Conservation (phyloP, 805 yeast species). For the Saturnispora kantuleensis region DNA sequence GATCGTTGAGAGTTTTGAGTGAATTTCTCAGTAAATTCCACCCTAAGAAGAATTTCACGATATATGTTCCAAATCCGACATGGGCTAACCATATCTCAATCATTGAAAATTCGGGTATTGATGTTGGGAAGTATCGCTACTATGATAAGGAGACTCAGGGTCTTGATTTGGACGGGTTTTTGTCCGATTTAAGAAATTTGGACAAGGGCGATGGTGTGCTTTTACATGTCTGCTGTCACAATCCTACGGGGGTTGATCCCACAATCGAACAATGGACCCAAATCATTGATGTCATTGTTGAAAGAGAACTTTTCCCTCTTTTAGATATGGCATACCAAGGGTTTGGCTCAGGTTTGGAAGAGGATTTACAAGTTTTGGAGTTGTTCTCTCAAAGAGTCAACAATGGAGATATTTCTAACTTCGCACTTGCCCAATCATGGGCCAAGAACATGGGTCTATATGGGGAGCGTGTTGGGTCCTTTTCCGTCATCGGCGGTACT, state of each 20-base stretch:
- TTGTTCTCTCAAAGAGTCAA: constrained; percentile 35
- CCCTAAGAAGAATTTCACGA: constrained; percentile 32
- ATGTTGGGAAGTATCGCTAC: constrained; percentile 56
- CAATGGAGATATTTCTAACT: constrained; percentile 38
- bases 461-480: constrained; percentile 90
- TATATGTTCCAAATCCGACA: constrained; percentile 77
- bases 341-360: constrained; percentile 75
- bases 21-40: constrained; percentile 62
- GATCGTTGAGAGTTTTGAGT: constrained; percentile 79
- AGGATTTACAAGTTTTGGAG: constrained; percentile 48
- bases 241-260: constrained; percentile 95
- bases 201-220: constrained; percentile 56
- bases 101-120: constrained; percentile 62
- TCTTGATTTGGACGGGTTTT: constrained; percentile 55
- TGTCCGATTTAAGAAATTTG: constrained; percentile 45
- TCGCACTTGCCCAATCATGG: constrained; percentile 76
- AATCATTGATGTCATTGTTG: constrained; percentile 53
- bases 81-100: constrained; percentile 92
- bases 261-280: constrained; percentile 69
- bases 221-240: constrained; percentile 93
- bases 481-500: constrained; percentile 51
- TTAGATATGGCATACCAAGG: constrained; percentile 96
- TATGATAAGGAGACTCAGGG: constrained; percentile 53
- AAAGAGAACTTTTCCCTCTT: constrained; percentile 61
- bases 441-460: constrained; percentile 93